Conservation (phyloP, 352 stramenopile genomes). For the Pythium sukuiense region DNA sequence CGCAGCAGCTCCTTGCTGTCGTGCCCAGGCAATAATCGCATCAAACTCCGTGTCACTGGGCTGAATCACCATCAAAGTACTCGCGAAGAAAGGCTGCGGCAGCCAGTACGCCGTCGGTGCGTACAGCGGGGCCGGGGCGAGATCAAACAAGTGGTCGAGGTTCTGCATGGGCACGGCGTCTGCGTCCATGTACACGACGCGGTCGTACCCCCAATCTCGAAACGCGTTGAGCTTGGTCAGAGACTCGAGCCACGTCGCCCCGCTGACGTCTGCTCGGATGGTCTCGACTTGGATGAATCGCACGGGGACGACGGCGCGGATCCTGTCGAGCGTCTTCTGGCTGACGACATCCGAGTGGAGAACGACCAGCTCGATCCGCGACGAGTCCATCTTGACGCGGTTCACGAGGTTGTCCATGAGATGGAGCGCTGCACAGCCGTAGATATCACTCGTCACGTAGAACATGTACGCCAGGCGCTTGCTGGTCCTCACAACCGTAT, state of each 20-base stretch:
- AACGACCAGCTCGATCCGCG: slow-evolving; percentile 31
- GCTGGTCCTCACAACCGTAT: too few relatives aligned
- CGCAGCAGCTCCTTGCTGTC: not conserved
- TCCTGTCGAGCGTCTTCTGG: not conserved
- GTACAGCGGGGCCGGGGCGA: not conserved
- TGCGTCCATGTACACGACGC: slow-evolving; percentile 34
- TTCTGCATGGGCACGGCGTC: slow-evolving; percentile 8
- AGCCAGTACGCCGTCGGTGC: not conserved
- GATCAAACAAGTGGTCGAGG: not conserved
- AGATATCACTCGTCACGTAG: slow-evolving; percentile 31
- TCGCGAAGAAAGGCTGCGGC: not conserved
- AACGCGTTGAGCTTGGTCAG: slow-evolving; percentile 39
- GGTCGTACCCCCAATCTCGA: slow-evolving; percentile 37
- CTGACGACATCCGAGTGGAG: slow-evolving; percentile 22
- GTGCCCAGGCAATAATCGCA: not conserved
- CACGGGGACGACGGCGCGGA: slow-evolving; percentile 12
- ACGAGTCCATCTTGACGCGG: slow-evolving; percentile 18
- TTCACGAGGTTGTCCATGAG: slow-evolving; percentile 24
- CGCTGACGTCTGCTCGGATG: slow-evolving; percentile 6
- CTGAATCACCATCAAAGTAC: not conserved
- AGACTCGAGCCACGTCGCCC: slow-evolving; percentile 24
- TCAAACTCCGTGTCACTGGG: not conserved
- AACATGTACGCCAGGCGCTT: slow-evolving; percentile 31
- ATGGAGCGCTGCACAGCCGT: slow-evolving; percentile 30
- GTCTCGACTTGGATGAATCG: slow-evolving; percentile 26